Percentiles rank a stretch among this genome's conserved stretches.
Conservation (phyloP, 768 basidiomycete species). For the Pisolithus sp. region DNA sequence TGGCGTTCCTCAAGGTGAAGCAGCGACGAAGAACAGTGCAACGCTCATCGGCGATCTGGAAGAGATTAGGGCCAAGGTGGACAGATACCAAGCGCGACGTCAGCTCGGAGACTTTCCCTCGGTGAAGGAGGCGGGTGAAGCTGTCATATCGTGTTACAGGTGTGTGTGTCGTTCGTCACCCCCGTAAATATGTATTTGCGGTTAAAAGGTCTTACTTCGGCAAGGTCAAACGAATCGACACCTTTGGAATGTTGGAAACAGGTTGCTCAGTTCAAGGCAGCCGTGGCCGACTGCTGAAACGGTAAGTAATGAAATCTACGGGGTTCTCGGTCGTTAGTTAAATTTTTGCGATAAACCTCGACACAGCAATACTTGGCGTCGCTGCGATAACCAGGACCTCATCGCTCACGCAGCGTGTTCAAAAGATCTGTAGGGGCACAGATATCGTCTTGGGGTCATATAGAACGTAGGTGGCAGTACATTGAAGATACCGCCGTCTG, state of each 20-base stretch:
- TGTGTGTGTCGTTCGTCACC: conserved; percentile 26
- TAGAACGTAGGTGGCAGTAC: too few relatives aligned
- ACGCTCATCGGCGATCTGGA: conserved; percentile 69
- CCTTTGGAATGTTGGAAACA: conserved; percentile 73
- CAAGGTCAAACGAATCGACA: conserved; percentile 37
- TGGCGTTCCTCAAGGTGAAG: conserved; percentile 31
- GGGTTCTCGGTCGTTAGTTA: conserved; percentile 2
- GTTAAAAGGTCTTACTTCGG: too few relatives aligned
- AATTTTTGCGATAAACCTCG: conserved; percentile 6
- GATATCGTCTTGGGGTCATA: too few relatives aligned
- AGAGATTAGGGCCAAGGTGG: conserved; percentile 66
- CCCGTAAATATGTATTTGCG: not conserved
- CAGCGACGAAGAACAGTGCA: conserved; percentile 46
- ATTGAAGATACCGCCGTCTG: too few relatives aligned
- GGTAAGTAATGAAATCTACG: conserved; percentile 31
- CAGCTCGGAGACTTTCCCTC: conserved; percentile 49
- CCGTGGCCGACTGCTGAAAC: conserved; percentile 65
- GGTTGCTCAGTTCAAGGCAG: conserved; percentile 61
- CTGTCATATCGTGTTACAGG: conserved; percentile 73
- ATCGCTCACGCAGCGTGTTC: too few relatives aligned
- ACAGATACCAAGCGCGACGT: conserved; percentile 55
- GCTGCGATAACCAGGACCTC: conserved; percentile 24
- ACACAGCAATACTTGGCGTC: conserved; percentile 59
- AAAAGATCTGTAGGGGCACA: too few relatives aligned
- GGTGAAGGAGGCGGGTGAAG: conserved; percentile 51